Percentiles rank a stretch among this genome's conserved stretches.
phyloP scores from a whole-genome alignment of 371 early-diverging fungal genomes.

The Fennellomyces sp. region DNA sequence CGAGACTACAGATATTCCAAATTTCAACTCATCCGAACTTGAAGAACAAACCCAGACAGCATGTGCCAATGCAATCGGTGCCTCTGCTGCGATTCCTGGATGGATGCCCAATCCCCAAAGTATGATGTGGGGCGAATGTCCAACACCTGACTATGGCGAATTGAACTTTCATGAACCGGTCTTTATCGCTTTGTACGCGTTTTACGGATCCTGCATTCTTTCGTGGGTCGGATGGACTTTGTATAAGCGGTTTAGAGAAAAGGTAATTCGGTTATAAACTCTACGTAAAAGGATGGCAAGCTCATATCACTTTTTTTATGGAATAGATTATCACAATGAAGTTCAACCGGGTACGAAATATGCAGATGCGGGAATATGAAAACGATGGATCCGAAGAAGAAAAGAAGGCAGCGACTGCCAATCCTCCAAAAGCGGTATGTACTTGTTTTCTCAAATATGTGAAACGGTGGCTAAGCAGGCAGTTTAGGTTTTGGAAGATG shows the following conservation, averaged over 20 bases:
- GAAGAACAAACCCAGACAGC: conserved; percentile 34
- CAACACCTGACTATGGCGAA: conserved; percentile 43
- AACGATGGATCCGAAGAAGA: conserved; percentile 7
- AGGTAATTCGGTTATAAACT: conserved; percentile 11
- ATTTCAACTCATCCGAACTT: conserved; percentile 49
- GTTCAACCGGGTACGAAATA: not conserved
- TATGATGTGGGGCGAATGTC: conserved; percentile 59
- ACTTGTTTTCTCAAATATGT: too few relatives aligned
- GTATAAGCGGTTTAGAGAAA: conserved; percentile 58
- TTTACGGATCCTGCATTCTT: conserved; percentile 64
- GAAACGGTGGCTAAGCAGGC: too few relatives aligned
- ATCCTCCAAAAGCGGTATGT: conserved; percentile 6
- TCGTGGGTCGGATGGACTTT: conserved; percentile 54
- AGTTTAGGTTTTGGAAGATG: not conserved
- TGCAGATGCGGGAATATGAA: conserved; percentile 2
- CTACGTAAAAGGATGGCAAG: not conserved
- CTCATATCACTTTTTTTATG: not conserved
- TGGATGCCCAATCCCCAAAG: conserved; percentile 38
- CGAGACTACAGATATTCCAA: conserved; percentile 33
- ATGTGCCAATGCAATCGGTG: conserved; percentile 35
- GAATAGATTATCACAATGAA: not conserved
- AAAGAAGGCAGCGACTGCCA: conserved; percentile 8
- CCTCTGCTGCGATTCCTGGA: conserved; percentile 24
- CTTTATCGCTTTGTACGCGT: conserved; percentile 53
- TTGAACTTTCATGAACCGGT: conserved; percentile 43